These are phyloP conservation scores for Candida pseudoglaebosa DNA, from an alignment of 805 yeast species.

Conservation along the genomic window DNA sequence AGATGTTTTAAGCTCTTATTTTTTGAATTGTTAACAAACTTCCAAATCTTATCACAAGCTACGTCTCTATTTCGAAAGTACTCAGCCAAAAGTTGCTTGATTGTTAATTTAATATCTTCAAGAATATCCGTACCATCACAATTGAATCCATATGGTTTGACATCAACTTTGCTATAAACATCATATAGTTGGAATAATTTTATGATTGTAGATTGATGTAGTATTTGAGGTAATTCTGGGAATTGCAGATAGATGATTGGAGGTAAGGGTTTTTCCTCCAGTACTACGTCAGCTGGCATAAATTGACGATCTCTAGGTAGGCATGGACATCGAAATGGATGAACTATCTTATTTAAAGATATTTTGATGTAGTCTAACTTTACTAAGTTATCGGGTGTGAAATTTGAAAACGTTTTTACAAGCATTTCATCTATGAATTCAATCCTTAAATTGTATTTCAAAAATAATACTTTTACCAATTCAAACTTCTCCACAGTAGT, in stretches of 20 bases:
- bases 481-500: conserved; percentile 8
- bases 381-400: neutral
- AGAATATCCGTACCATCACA: neutral
- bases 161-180: neutral
- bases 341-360: neutral
- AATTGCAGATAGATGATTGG: neutral
- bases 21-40: neutral
- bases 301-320: neutral
- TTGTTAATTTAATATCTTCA: neutral
- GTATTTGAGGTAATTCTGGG: neutral
- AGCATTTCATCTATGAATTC: conserved; percentile 11
- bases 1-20: neutral
- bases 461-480: conserved; percentile 6
- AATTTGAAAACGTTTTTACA: conserved; percentile 8
- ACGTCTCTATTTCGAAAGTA: neutral
- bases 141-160: neutral
- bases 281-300: neutral
- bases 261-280: neutral
- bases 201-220: neutral
- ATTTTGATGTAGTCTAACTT: neutral
- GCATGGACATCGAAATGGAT: neutral
- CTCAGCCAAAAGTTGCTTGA: neutral
- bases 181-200: neutral
- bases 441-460: conserved; percentile 11
- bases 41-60: neutral